These are phyloP conservation scores for Venturia oleaginea DNA, from an alignment of 2,329 filamentous ascomycete genomes.

Conservation along the genomic window DNA sequence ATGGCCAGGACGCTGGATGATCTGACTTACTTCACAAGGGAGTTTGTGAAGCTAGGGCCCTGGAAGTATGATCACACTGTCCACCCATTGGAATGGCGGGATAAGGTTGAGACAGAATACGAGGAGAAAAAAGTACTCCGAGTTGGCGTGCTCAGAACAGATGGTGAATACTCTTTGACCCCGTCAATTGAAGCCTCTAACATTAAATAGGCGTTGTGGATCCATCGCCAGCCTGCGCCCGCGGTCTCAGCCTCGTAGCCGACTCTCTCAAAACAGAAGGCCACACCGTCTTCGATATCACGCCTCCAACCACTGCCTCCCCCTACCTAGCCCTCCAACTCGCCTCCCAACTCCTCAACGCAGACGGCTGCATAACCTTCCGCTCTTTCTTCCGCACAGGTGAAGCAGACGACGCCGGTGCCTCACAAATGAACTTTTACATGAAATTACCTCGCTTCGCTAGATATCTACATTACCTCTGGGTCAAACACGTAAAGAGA, in stretches of 20 bases:
- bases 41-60: conserved; percentile 69
- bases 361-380: conserved; percentile 76
- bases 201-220: conserved; percentile 57
- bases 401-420: conserved; percentile 73
- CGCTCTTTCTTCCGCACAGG: conserved; percentile 65
- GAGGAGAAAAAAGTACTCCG: conserved; percentile 52
- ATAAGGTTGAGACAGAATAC: conserved; percentile 50
- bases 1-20: conserved; percentile 84
- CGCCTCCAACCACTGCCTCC: conserved; percentile 43
- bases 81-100: conserved; percentile 74
- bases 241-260: conserved; percentile 64
- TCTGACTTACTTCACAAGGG: conserved; percentile 72
- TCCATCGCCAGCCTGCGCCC: conserved; percentile 72
- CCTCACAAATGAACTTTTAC: conserved; percentile 63
- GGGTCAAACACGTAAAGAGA: conserved; percentile 71
- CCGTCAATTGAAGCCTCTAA: conserved; percentile 8
- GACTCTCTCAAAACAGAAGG: conserved; percentile 60
- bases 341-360: conserved; percentile 71
- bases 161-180: conserved; percentile 37
- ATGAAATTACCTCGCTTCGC: conserved; percentile 64
- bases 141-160: conserved; percentile 69
- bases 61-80: conserved; percentile 85
- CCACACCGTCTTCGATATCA: conserved; percentile 61
- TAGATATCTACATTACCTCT: conserved; percentile 81
- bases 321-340: conserved; percentile 69